Evolutionary conservation across 805 yeast genomes (phyloP).

Genomic region (Jamesozyma jinghongensis): DNA sequence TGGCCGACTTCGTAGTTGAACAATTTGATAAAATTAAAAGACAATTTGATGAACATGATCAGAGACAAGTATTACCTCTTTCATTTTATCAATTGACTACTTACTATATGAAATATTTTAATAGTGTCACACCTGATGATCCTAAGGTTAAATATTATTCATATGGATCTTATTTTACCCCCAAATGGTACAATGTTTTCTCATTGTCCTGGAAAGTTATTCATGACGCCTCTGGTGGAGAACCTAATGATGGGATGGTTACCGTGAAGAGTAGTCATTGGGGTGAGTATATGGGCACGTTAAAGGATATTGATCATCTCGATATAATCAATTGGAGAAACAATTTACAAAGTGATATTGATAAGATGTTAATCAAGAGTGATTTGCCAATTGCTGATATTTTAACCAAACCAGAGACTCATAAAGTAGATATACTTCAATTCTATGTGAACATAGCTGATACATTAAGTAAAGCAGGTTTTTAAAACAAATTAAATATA

Average conservation of each 20-base stretch:
- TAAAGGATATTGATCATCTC: slow-evolving; percentile 72
- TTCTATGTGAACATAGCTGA: slow-evolving; percentile 63
- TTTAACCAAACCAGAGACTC: slow-evolving; percentile 3
- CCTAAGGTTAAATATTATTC: slow-evolving; percentile 66
- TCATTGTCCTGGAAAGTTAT: slow-evolving; percentile 56
- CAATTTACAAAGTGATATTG: slow-evolving; percentile 31
- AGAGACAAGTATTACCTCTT: slow-evolving; percentile 26
- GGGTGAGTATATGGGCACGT: slow-evolving; percentile 77
- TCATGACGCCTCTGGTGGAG: slow-evolving; percentile 32
- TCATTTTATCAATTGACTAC: slow-evolving; percentile 63
- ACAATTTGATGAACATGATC: slow-evolving; percentile 8
- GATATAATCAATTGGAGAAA: slow-evolving; percentile 82
- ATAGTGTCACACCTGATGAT: slow-evolving; percentile 41
- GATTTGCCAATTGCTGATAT: not conserved
- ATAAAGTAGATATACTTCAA: slow-evolving; percentile 47
- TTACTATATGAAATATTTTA: slow-evolving; percentile 42
- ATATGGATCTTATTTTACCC: slow-evolving; percentile 68
- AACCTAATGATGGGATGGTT: slow-evolving; percentile 80
- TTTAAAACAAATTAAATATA: slow-evolving; percentile 23
- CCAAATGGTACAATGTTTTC: slow-evolving; percentile 54
- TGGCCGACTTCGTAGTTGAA: slow-evolving; percentile 59
- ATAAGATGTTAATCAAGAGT: not conserved
- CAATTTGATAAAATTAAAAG: slow-evolving; percentile 21
- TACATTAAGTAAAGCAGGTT: slow-evolving; percentile 49
- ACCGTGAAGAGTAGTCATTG: slow-evolving; percentile 69